Evolutionary conservation across 768 basidiomycete genomes (phyloP).

Genomic region (Naganishia randhawae): DNA sequence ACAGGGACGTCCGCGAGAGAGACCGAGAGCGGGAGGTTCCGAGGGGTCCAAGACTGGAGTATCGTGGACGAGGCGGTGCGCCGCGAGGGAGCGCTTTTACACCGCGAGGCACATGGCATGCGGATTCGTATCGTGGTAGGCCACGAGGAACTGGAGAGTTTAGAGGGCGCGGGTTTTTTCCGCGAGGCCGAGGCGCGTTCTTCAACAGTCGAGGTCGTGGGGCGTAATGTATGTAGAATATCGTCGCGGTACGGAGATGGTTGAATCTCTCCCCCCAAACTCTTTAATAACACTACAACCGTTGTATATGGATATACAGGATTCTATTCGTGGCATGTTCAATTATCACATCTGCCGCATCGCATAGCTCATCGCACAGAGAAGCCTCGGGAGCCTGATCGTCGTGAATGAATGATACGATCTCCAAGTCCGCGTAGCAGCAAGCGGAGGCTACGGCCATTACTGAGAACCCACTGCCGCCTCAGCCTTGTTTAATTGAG

Average conservation of each 20-base stretch:
- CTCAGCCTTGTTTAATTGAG: no score
- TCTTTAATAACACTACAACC: neutral
- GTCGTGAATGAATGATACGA: no score
- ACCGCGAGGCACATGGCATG: conserved; percentile 24
- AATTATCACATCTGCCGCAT: no score
- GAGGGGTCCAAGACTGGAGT: conserved; percentile 23
- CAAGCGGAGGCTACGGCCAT: no score
- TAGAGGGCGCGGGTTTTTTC: conserved; percentile 14
- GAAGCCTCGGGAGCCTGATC: no score
- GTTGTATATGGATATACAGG: conserved; percentile 5
- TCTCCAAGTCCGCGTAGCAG: no score
- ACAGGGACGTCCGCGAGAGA: conserved; percentile 8
- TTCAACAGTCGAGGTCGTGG: conserved; percentile 15
- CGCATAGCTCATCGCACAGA: no score
- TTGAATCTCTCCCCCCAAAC: neutral
- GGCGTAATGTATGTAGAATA: neutral
- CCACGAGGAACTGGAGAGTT: conserved; percentile 22
- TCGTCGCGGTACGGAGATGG: neutral
- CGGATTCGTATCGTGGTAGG: conserved; percentile 24
- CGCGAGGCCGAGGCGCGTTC: conserved; percentile 7
- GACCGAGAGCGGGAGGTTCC: conserved; percentile 17
- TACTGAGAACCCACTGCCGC: no score
- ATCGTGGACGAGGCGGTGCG: conserved; percentile 9
- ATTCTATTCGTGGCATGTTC: neutral
- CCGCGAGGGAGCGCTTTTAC: conserved; percentile 16